Evolutionary conservation across 2,329 filamentous ascomycete species (phyloP).

Genomic region (Trichoderma guizhouense): DNA sequence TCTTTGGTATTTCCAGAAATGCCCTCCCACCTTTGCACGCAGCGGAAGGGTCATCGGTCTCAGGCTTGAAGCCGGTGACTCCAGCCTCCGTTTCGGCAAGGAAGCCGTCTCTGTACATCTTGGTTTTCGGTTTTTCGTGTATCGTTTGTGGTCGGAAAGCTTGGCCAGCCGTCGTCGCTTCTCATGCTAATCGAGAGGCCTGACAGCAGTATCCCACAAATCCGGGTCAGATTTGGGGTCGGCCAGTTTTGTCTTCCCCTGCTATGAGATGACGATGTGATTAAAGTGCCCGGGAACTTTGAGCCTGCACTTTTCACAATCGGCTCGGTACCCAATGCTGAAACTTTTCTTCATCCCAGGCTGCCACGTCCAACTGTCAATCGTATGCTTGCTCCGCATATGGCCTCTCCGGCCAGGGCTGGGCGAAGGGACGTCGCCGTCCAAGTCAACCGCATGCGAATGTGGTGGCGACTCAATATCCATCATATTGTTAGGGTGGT

Average conservation of each 20-base stretch:
- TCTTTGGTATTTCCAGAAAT: constrained; percentile 13
- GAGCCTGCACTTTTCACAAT: constrained; percentile 73
- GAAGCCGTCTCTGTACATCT: not conserved
- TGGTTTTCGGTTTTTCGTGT: not conserved
- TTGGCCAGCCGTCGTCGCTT: constrained; percentile 19
- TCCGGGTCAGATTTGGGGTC: constrained; percentile 23
- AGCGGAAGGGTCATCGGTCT: not conserved
- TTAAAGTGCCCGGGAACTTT: constrained; percentile 78
- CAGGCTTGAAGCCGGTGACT: not conserved
- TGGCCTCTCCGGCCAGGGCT: constrained; percentile 54
- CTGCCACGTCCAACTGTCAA: constrained; percentile 59
- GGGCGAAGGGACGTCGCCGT: constrained; percentile 40
- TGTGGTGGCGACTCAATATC: constrained; percentile 32
- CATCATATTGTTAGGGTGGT: constrained; percentile 39
- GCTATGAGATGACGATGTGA: constrained; percentile 68
- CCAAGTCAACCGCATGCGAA: constrained; percentile 27
- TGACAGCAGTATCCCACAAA: constrained; percentile 28
- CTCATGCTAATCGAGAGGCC: constrained; percentile 25
- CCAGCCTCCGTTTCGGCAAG: not conserved
- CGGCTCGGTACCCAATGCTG: constrained; percentile 73
- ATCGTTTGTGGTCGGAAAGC: not conserved
- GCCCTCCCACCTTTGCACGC: not conserved
- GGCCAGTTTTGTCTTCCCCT: constrained; percentile 27
- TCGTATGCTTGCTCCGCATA: constrained; percentile 55
- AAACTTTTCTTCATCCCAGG: constrained; percentile 67